Evolutionary conservation across 768 basidiomycete genomes (phyloP).

Genomic region (Calocybe cyanea): DNA sequence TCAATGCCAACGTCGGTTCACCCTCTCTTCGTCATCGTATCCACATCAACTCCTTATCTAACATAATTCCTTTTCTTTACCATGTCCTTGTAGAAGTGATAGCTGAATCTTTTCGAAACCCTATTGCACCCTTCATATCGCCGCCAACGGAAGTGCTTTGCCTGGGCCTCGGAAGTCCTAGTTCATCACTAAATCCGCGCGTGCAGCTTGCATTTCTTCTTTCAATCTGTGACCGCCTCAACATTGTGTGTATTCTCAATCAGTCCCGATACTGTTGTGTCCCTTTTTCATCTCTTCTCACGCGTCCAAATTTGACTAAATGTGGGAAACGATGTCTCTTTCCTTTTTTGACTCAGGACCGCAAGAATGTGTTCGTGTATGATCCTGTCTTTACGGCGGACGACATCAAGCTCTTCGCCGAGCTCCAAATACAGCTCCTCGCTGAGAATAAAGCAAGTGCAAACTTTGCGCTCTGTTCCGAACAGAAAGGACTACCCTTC

Average conservation of each 20-base stretch:
- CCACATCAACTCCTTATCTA: conserved; percentile 9
- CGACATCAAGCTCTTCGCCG: conserved; percentile 50
- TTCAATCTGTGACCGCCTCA: conserved; percentile 45
- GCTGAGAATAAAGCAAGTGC: conserved; percentile 48
- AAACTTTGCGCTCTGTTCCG: conserved; percentile 7
- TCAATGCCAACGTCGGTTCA: conserved; percentile 51
- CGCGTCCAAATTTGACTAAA: too few species aligned
- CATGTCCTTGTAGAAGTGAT: conserved; percentile 29
- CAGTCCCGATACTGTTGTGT: too few species aligned
- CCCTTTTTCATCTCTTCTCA: too few species aligned
- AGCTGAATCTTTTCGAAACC: conserved; percentile 25
- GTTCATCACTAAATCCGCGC: conserved; percentile 54
- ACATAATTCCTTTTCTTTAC: conserved; percentile 7
- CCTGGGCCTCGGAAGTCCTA: conserved; percentile 74
- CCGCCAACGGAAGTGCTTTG: conserved; percentile 46
- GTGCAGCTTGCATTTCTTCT: conserved; percentile 68
- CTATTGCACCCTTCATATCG: conserved; percentile 11
- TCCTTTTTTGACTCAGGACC: conserved; percentile 35
- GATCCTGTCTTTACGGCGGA: conserved; percentile 73
- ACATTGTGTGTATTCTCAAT: conserved; percentile 49
- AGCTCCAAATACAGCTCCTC: conserved; percentile 34
- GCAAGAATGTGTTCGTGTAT: conserved; percentile 47
- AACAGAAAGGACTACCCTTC: not conserved
- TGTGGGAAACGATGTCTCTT: too few species aligned
- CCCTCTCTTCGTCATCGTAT: conserved; percentile 1